Evolutionary conservation across 2,329 filamentous ascomycete genomes (phyloP), one percentile per base, ranked within the genome.

Genomic region (Cercospora sp.): DNA sequence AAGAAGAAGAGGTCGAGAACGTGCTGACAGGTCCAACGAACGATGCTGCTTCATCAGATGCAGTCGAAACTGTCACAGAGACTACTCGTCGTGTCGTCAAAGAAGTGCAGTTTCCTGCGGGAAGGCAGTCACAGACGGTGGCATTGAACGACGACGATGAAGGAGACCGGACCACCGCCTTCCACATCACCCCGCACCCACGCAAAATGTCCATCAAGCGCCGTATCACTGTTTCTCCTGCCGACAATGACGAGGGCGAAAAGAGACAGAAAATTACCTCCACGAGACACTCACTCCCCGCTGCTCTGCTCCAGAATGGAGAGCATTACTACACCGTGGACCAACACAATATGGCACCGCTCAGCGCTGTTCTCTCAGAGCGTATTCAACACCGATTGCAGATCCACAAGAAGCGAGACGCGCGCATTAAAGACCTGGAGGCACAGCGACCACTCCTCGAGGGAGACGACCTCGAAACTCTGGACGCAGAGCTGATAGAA

Each of bases 331-430:
- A 68, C 7, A 68, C 70, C 18, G 71, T 75, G 2, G 71, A 75
- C 31, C 73, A 77, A 64, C 68, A 75, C 64, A 69, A 75, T 16
- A 77, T 77, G 64, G 70, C 72, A 2, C 76, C 78, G 12, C 69
- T 79, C 12, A 73, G 71, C 18, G 68, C 74, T 31, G 74, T 78
- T n/a, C 59, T 79, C 23, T 67, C 75, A n/a, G 72, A 75, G 62
- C 73, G 76, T n/a, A 73, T 77, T 36, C 70, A 72, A 42, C 80
- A 79, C 53, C 79, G 80, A 45, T 18, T 78, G 79, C 61, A 80
- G 78, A 31, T 80, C 74, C 73, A 79, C 79, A 61, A 75, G 80
- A 6, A 80, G 79, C 71, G 79, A 31, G 20, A 66, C 26, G 66
- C 61, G 8, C 66, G 48, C 7, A 66, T 73, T 42, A 45, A 62